These are phyloP conservation scores for Fistulifera pelliculosa DNA, from an alignment of 108 stramenopile species.

Conservation along the genomic window DNA sequence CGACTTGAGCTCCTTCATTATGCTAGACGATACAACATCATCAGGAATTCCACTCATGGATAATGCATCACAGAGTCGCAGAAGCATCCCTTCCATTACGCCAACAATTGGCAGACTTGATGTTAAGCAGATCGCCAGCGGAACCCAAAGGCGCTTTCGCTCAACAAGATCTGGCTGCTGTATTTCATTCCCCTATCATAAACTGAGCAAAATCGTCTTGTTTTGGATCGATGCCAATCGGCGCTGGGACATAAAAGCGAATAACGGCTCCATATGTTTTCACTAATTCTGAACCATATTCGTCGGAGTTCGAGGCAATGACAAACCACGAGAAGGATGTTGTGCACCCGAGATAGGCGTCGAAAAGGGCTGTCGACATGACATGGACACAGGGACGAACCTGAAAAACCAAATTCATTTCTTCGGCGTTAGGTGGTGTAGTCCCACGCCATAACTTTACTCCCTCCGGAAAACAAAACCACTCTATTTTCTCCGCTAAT, in stretches of 20 bases:
- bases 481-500: conserved; percentile 66
- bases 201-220: conserved; percentile 73
- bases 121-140: conserved; percentile 69
- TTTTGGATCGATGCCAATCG: conserved; percentile 64
- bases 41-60: conserved; percentile 13
- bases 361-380: conserved; percentile 60
- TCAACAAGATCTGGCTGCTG: background rate
- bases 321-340: conserved; percentile 87
- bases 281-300: conserved; percentile 60
- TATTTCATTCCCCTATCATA: conserved; percentile 13
- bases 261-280: conserved; percentile 80
- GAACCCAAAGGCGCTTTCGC: conserved; percentile 63
- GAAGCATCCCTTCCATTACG: conserved; percentile 64
- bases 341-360: conserved; percentile 65
- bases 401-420: conserved; percentile 64
- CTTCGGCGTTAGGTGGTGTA: conserved; percentile 49
- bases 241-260: conserved; percentile 77
- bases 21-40: conserved; percentile 10
- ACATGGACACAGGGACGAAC: conserved; percentile 38
- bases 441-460: conserved; percentile 69
- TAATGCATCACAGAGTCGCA: conserved; percentile 68
- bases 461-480: conserved; percentile 86
- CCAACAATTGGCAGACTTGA: conserved; percentile 73
- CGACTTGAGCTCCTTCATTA: conserved; percentile 44
- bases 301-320: conserved; percentile 71